These are phyloP conservation scores for Alternaria sp. DNA, from an alignment of 2,329 filamentous ascomycete genomes.

Conservation along the genomic window DNA sequence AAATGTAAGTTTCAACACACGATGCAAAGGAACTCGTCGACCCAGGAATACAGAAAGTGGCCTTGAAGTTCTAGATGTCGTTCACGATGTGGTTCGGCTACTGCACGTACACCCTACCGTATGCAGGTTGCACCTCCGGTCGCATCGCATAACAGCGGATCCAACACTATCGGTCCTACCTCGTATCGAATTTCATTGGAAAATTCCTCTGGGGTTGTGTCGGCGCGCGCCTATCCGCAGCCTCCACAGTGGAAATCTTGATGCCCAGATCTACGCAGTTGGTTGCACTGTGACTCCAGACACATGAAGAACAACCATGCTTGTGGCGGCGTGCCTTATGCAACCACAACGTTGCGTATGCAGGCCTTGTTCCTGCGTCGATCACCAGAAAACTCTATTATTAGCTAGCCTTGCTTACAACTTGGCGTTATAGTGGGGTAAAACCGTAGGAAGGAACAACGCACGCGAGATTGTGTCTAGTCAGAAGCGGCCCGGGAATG, in stretches of 20 bases:
- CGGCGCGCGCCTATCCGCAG: neutral
- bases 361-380: constrained; percentile 5
- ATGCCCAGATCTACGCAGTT: neutral
- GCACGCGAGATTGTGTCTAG: neutral
- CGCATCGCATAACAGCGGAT: neutral
- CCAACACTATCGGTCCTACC: constrained; percentile 7
- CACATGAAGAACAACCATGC: neutral
- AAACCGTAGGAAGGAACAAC: neutral
- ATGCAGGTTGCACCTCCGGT: constrained; percentile 2
- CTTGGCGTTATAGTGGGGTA: constrained; percentile 9
- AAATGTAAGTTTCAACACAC: neutral
- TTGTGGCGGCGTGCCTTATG: neutral
- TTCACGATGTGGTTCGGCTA: constrained; percentile 3
- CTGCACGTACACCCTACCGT: neutral
- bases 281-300: neutral
- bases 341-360: neutral
- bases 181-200: constrained; percentile 8
- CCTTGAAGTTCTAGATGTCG: neutral
- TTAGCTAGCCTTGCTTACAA: constrained; percentile 5
- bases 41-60: neutral
- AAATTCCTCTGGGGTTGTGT: neutral
- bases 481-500: constrained; percentile 1
- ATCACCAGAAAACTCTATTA: constrained; percentile 5
- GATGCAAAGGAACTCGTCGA: neutral
- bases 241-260: neutral